Evolutionary conservation across 2,329 filamentous ascomycete genomes (phyloP), one percentile per base, ranked within the genome.

Genomic region (Ophiocordyceps camponoti-rufipedis): DNA sequence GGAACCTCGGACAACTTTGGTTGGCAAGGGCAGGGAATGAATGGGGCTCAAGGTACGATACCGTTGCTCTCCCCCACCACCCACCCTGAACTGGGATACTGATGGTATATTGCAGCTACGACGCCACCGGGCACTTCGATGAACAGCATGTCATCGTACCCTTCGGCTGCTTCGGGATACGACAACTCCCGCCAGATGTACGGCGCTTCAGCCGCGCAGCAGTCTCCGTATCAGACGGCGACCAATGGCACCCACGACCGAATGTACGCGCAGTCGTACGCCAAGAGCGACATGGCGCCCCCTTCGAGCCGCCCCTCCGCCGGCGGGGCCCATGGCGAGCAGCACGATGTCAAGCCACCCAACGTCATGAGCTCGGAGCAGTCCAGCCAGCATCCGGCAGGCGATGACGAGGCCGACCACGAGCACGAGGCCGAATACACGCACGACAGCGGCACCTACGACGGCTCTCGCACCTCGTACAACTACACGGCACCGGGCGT

Each of bases 251-350:
- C 75, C 16, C 75, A 80, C 48, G 76, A 80, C 29, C 67, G 72
- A 40, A 76, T 91, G 60, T 79, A 82, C 56, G 72, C 74, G 39
- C 89, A 88, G 49, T 58, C 72, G 8, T 91, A 89, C 54, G 72
- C 85, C 49, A 93, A 93, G 69, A 83, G 70, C 49, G 86, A 94
- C 54, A 94, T 94, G 85, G 85, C 82, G 0, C 86, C 87, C 18
- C 85, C 86, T 11, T 75, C 83, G 31, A 68, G 65, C 47, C 72
- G 82, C 48, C 69, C 74, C 2, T 61, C 73, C 6, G 71, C 74
- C 41, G 66, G 74, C 35, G 73, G 76, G 44, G 63, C 71, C 4
- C 72, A 80, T 47, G 62, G 64, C 28, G 81, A 86, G 50, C 71
- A 77, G 46, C 66, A 74, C 42, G 78, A 83, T 48, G 68, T 77